phyloP scores from a whole-genome alignment of 2,329 filamentous ascomycete genomes.

The Diaporthe vaccinii region DNA sequence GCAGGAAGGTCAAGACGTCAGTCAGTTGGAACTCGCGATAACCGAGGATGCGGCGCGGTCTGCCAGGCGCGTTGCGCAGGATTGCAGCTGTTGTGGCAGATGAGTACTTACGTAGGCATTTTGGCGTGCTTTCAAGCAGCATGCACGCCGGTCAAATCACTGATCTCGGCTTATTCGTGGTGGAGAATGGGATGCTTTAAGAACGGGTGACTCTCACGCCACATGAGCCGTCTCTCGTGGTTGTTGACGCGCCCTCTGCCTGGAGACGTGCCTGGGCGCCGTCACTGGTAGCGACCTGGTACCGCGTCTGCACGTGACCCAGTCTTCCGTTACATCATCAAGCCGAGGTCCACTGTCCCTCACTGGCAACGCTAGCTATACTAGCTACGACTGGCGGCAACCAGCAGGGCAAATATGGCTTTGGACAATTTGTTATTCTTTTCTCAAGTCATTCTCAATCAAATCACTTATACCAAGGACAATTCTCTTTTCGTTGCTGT shows the following conservation, averaged over 20 bases:
- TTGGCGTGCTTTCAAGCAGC: conserved; percentile 41
- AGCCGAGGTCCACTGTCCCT: not conserved
- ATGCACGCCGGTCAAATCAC: not conserved
- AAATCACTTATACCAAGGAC: too few relatives aligned
- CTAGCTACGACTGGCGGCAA: not conserved
- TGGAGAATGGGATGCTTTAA: conserved; percentile 23
- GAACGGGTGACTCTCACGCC: conserved; percentile 17
- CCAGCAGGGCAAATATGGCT: not conserved
- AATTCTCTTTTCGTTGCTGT: not conserved
- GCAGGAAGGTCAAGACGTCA: conserved; percentile 9
- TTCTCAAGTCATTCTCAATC: not conserved
- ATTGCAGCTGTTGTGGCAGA: conserved; percentile 42
- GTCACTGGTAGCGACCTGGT: not conserved
- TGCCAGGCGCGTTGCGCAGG: conserved; percentile 26
- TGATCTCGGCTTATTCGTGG: not conserved
- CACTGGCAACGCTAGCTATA: not conserved
- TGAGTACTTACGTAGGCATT: conserved; percentile 60
- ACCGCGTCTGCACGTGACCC: conserved; percentile 35
- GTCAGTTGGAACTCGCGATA: not conserved
- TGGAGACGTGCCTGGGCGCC: conserved; percentile 34
- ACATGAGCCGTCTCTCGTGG: not conserved
- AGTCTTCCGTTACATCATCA: conserved; percentile 9
- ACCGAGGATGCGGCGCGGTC: not conserved
- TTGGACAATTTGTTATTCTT: not conserved
- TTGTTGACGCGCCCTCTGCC: conserved; percentile 36